phyloP scores from a whole-genome alignment of 2,329 filamentous ascomycete genomes.

The Aspergillus fumigatus region DNA sequence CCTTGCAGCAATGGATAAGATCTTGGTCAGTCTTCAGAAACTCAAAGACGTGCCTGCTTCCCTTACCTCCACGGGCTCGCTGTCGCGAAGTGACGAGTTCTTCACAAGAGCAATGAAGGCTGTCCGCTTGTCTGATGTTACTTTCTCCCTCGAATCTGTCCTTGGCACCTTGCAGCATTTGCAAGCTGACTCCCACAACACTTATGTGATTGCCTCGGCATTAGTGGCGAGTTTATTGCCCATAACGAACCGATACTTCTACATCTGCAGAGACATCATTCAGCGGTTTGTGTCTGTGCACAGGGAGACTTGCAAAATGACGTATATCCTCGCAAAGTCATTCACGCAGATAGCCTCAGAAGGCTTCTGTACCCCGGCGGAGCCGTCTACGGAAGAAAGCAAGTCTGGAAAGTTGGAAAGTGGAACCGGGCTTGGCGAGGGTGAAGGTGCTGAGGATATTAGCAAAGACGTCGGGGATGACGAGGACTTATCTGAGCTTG shows the following conservation, averaged over 20 bases:
- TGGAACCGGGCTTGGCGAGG: slow-evolving; percentile 90
- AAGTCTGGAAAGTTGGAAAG: slow-evolving; percentile 77
- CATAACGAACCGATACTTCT: slow-evolving; percentile 68
- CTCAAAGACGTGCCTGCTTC: slow-evolving; percentile 54
- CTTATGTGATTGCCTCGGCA: slow-evolving; percentile 48
- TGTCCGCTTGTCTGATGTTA: slow-evolving; percentile 57
- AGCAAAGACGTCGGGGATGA: slow-evolving; percentile 94
- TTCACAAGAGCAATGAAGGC: slow-evolving; percentile 53
- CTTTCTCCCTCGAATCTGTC: slow-evolving; percentile 40
- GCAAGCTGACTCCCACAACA: slow-evolving; percentile 38
- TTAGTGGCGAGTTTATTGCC: slow-evolving; percentile 62
- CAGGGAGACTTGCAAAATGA: slow-evolving; percentile 65
- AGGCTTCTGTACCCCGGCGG: slow-evolving; percentile 87
- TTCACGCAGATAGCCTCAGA: slow-evolving; percentile 76
- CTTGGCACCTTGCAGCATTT: slow-evolving; percentile 45
- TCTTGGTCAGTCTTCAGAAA: slow-evolving; percentile 75
- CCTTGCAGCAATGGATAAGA: slow-evolving; percentile 64
- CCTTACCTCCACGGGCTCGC: slow-evolving; percentile 59
- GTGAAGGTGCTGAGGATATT: slow-evolving; percentile 93
- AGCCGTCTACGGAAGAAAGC: slow-evolving; percentile 67
- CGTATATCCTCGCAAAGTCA: slow-evolving; percentile 68
- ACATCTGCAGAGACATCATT: slow-evolving; percentile 57
- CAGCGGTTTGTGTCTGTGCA: slow-evolving; percentile 61
- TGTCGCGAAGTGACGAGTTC: slow-evolving; percentile 53
- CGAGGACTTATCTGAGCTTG: slow-evolving; percentile 86